Conservation (phyloP, 169 alveolate genomes). For the Theileria orientalis region DNA sequence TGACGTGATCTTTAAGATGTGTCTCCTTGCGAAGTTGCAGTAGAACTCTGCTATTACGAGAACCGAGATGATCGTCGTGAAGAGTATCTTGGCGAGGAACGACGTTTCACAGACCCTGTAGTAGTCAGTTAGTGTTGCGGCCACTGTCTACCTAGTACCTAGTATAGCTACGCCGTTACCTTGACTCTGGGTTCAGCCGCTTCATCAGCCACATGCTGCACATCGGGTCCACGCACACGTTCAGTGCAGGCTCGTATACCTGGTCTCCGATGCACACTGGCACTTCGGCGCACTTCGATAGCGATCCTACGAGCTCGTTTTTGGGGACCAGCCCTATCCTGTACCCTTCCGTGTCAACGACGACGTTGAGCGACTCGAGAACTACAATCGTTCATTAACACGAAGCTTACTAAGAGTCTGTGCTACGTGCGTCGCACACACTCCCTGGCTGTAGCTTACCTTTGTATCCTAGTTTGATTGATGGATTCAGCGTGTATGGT, state of each 20-base stretch:
- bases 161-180: slow-evolving; percentile 30
- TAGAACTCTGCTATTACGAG: slow-evolving; percentile 23
- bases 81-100: neutral
- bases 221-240: slow-evolving; percentile 71
- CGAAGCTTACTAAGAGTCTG: neutral
- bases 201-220: slow-evolving; percentile 75
- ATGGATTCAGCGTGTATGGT: slow-evolving; percentile 68
- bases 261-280: slow-evolving; percentile 68
- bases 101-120: slow-evolving; percentile 55
- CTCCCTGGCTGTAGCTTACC: too few relatives aligned
- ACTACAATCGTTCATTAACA: slow-evolving; percentile 19
- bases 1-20: slow-evolving; percentile 27
- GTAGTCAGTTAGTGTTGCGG: neutral
- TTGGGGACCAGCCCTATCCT: slow-evolving; percentile 68
- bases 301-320: slow-evolving; percentile 29
- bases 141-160: neutral
- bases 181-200: slow-evolving; percentile 60
- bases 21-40: slow-evolving; percentile 25
- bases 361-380: slow-evolving; percentile 65
- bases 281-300: slow-evolving; percentile 56
- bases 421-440: too few relatives aligned
- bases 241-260: slow-evolving; percentile 68
- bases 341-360: slow-evolving; percentile 68
- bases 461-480: slow-evolving; percentile 71
- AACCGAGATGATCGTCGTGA: slow-evolving; percentile 1